Conservation (phyloP, 1,284 basidiomycete species). For the Sporisorium iseilematis-ciliati region DNA sequence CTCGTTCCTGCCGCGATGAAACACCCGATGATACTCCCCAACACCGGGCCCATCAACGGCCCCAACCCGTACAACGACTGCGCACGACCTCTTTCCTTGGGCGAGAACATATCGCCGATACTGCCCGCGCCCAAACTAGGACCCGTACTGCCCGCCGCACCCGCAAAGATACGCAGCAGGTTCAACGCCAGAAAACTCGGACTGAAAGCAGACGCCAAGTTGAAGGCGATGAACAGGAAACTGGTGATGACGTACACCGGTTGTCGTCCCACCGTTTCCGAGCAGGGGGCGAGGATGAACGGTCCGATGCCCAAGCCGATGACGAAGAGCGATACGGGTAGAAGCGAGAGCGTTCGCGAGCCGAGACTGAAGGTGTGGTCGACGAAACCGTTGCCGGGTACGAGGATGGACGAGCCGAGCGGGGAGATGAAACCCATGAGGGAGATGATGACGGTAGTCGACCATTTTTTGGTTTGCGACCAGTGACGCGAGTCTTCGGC, state of each 20-base stretch:
- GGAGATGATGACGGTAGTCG: conserved; percentile 57
- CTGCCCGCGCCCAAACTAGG: conserved; percentile 60
- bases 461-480: conserved; percentile 52
- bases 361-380: conserved; percentile 39
- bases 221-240: conserved; percentile 68
- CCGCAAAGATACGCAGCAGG: conserved; percentile 58
- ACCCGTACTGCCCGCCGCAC: conserved; percentile 55
- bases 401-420: conserved; percentile 62
- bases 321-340: conserved; percentile 60
- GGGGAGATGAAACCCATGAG: conserved; percentile 65
- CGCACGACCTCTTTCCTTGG: conserved; percentile 52
- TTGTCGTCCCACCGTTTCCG: conserved; percentile 72
- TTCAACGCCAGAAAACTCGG: conserved; percentile 66
- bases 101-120: conserved; percentile 65
- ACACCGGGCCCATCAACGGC: conserved; percentile 60
- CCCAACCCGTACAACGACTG: conserved; percentile 58
- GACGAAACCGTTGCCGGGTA: conserved; percentile 51
- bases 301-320: conserved; percentile 69
- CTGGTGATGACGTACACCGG: conserved; percentile 69
- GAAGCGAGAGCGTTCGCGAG: conserved; percentile 45
- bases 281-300: conserved; percentile 72
- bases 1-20: conserved; percentile 46
- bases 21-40: conserved; percentile 58
- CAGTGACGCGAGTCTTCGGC: conserved; percentile 42
- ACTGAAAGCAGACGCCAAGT: conserved; percentile 62